phyloP scores from a whole-genome alignment of 2,329 filamentous ascomycete species.

The Aureobasidium sp. region DNA sequence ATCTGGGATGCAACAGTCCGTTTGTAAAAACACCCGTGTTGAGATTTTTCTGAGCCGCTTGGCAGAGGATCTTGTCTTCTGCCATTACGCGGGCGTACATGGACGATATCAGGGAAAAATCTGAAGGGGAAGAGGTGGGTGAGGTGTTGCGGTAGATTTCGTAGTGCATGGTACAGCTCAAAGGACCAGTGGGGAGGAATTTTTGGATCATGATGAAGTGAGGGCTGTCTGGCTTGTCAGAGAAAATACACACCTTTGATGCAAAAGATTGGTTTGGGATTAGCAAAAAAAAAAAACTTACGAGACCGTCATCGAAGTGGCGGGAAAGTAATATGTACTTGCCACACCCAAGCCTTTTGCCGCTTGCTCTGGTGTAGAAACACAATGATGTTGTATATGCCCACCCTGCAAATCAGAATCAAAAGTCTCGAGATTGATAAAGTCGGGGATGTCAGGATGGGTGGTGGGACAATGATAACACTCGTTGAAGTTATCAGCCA shows the following conservation, averaged over 20 bases:
- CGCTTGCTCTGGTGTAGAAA: conserved; percentile 42
- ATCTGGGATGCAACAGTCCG: conserved; percentile 53
- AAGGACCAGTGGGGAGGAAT: conserved; percentile 48
- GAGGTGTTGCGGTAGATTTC: conserved; percentile 56
- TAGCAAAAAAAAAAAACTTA: conserved; percentile 31
- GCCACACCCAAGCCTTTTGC: conserved; percentile 39
- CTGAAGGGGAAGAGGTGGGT: conserved; percentile 48
- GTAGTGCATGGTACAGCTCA: conserved; percentile 49
- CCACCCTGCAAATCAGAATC: conserved; percentile 41
- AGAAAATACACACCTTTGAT: too few species aligned
- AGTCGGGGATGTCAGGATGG: conserved; percentile 49
- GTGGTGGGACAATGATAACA: conserved; percentile 56
- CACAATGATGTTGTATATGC: conserved; percentile 43
- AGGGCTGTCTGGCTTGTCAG: conserved; percentile 36
- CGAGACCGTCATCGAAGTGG: conserved; percentile 44
- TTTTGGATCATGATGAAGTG: conserved; percentile 56
- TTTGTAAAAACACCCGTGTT: conserved; percentile 54
- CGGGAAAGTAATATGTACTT: conserved; percentile 44
- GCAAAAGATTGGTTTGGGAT: too few species aligned
- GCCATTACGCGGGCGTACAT: conserved; percentile 57
- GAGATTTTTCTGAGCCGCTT: conserved; percentile 53
- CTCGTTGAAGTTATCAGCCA: conserved; percentile 53
- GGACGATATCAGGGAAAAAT: conserved; percentile 49
- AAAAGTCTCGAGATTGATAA: conserved; percentile 50
- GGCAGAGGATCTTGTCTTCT: conserved; percentile 57